Conservation (phyloP, 305 asterid genomes). For the Galium porrigens region DNA sequence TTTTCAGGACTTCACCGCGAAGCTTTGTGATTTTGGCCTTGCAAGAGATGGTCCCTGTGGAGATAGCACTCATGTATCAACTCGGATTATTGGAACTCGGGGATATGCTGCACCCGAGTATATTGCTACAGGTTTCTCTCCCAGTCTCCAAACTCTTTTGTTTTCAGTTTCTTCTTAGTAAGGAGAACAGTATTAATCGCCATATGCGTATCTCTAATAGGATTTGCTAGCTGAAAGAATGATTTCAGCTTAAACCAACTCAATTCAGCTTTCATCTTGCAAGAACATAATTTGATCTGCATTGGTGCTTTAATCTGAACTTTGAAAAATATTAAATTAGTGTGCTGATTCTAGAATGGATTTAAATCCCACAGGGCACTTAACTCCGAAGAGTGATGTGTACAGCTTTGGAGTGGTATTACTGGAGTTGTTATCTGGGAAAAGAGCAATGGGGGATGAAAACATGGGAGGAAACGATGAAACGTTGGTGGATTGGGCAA, state of each 20-base stretch:
- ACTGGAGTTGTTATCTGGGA: conserved; percentile 59
- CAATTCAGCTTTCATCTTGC: neutral
- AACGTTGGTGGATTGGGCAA: conserved; percentile 65
- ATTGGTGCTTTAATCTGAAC: neutral
- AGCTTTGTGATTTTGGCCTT: conserved; percentile 84
- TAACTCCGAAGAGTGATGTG: conserved; percentile 60
- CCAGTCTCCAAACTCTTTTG: neutral
- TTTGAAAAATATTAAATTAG: neutral
- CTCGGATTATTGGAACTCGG: conserved; percentile 57
- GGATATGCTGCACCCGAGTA: conserved; percentile 95
- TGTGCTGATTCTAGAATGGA: neutral
- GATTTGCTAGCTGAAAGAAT: neutral
- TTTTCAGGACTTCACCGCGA: conserved; percentile 66
- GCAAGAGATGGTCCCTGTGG: conserved; percentile 83
- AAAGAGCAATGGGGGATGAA: conserved; percentile 53
- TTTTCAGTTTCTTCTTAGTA: neutral
- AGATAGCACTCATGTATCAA: conserved; percentile 64
- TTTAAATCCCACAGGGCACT: conserved; percentile 33
- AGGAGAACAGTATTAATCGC: neutral
- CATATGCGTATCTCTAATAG: neutral
- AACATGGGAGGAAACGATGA: conserved; percentile 45
- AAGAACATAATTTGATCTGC: neutral
- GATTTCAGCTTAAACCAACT: neutral
- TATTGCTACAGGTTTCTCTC: conserved; percentile 48
- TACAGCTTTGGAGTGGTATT: conserved; percentile 67